A percentile compares a stretch with the other conserved stretches of the same genome.
These are phyloP conservation scores for carrot (Daucus carota) DNA, from an alignment of 129 eudicot genomes.

Conservation along the genomic window DNA sequence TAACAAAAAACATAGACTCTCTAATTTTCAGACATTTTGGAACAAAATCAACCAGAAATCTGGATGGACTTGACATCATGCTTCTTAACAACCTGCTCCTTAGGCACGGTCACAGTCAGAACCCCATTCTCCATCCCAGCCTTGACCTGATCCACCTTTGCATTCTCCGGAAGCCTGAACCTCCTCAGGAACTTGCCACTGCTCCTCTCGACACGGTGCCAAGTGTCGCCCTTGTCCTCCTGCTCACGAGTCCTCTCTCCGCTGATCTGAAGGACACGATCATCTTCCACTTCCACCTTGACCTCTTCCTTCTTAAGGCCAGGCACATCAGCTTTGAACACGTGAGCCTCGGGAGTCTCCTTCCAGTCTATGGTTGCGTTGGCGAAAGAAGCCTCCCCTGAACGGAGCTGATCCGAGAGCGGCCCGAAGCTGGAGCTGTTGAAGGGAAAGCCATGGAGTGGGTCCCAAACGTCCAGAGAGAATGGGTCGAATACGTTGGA, in stretches of 20 bases:
- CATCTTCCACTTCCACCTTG: constrained; percentile 50
- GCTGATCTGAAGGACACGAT: constrained; percentile 36
- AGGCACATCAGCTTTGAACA: constrained; percentile 40
- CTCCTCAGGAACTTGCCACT: constrained; percentile 16
- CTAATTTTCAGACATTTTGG: not conserved
- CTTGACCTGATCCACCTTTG: constrained; percentile 39
- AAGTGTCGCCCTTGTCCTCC: constrained; percentile 31
- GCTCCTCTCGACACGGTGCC: constrained; percentile 27
- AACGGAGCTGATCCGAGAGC: constrained; percentile 10
- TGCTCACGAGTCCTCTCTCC: constrained; percentile 45
- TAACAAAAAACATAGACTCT: not conserved
- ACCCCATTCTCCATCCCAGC: constrained; percentile 48
- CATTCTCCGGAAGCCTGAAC: constrained; percentile 34
- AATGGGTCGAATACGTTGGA: constrained; percentile 26
- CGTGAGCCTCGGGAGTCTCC: constrained; percentile 36
- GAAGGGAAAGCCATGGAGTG: constrained; percentile 24
- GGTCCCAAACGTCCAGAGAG: constrained; percentile 24
- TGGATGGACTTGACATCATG: constrained; percentile 23
- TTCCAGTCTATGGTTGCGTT: constrained; percentile 37
- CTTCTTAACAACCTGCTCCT: constrained; percentile 25
- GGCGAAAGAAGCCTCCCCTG: constrained; percentile 13
- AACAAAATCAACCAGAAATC: constrained; percentile 18
- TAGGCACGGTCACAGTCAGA: constrained; percentile 36
- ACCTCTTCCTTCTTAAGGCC: constrained; percentile 55
- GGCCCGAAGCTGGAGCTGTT: constrained; percentile 4